These are phyloP conservation scores for Penicillium concentricum DNA, from an alignment of 2,329 filamentous ascomycete genomes.

Conservation along the genomic window DNA sequence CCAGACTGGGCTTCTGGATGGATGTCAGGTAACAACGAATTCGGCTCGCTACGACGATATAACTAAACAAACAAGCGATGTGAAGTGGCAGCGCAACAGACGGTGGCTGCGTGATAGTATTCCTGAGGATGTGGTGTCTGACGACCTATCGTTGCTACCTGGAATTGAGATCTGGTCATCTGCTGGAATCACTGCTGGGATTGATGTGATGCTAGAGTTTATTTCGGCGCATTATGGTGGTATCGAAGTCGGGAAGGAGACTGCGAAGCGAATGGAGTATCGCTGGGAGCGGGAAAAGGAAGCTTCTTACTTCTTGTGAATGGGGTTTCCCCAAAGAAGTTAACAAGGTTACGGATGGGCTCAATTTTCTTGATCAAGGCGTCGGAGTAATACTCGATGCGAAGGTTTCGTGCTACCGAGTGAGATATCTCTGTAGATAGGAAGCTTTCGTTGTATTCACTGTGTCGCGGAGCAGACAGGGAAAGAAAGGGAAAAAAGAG, in stretches of 20 bases:
- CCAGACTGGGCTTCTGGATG: constrained; percentile 2
- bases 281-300: constrained; percentile 7
- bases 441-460: too few species aligned
- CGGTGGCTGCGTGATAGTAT: constrained; percentile 5
- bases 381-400: background rate
- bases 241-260: background rate
- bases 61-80: background rate
- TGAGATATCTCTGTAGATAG: too few species aligned
- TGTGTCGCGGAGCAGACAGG: too few species aligned
- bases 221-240: constrained; percentile 8
- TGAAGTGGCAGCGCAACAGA: constrained; percentile 3
- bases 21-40: constrained; percentile 1
- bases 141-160: background rate
- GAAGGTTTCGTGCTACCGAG: too few species aligned
- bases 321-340: background rate
- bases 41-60: constrained; percentile 4
- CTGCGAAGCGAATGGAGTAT: constrained; percentile 7
- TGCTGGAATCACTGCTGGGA: constrained; percentile 8
- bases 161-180: constrained; percentile 7
- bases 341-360: background rate
- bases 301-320: constrained; percentile 7
- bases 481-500: too few species aligned
- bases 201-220: constrained; percentile 10
- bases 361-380: background rate
- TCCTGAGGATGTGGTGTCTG: background rate